Conservation (phyloP, 768 basidiomycete species). For the Zangia roseola region DNA sequence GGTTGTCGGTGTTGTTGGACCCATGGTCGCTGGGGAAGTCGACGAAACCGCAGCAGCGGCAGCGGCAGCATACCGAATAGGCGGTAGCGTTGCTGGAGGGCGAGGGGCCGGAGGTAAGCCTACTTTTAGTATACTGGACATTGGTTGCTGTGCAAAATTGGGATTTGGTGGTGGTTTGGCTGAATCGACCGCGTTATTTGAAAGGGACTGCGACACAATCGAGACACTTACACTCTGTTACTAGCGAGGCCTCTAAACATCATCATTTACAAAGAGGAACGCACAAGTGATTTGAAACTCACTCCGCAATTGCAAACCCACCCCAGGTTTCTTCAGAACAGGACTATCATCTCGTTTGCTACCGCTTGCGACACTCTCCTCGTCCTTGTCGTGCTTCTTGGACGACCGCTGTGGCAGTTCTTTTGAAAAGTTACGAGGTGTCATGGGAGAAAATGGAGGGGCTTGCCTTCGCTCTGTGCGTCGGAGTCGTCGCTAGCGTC, state of each 20-base stretch:
- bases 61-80: slow-evolving; percentile 89
- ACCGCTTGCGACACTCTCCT: slow-evolving; percentile 70
- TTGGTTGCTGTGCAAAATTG: slow-evolving; percentile 80
- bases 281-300: slow-evolving; percentile 31
- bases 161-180: slow-evolving; percentile 75
- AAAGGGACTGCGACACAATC: not conserved
- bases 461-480: slow-evolving; percentile 66
- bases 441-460: not conserved
- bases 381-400: slow-evolving; percentile 73
- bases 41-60: slow-evolving; percentile 54
- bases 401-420: slow-evolving; percentile 66
- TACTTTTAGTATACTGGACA: slow-evolving; percentile 72
- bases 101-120: slow-evolving; percentile 59
- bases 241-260: slow-evolving; percentile 60
- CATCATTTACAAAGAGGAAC: slow-evolving; percentile 14
- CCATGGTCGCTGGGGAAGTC: slow-evolving; percentile 20
- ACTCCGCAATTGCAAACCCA: slow-evolving; percentile 69
- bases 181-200: slow-evolving; percentile 10
- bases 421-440: slow-evolving; percentile 22
- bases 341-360: slow-evolving; percentile 76
- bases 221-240: slow-evolving; percentile 50
- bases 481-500: slow-evolving; percentile 74
- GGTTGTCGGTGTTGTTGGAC: slow-evolving; percentile 33
- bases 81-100: slow-evolving; percentile 57
- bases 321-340: slow-evolving; percentile 72